Conservation (phyloP, 2,329 filamentous ascomycete species). For the Ophiostoma sp. region DNA sequence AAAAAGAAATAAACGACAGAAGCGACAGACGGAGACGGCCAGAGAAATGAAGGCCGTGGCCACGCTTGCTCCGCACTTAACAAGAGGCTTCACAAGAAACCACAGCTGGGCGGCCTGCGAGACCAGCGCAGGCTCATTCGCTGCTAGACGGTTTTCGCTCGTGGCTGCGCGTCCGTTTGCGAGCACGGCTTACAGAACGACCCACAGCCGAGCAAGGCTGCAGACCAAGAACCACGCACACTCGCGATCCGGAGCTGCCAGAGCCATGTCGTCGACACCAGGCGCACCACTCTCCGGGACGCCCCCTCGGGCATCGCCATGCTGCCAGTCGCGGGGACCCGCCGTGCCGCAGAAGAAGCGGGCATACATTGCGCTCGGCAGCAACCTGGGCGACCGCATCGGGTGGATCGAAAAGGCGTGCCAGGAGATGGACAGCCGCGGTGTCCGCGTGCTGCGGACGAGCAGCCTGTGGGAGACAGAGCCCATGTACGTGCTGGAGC, state of each 20-base stretch:
- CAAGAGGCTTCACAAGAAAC: neutral
- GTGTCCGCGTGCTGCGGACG: slow-evolving; percentile 69
- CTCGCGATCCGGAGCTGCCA: neutral
- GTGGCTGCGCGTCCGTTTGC: neutral
- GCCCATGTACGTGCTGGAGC: slow-evolving; percentile 93
- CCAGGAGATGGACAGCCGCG: slow-evolving; percentile 64
- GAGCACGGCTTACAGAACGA: too few relatives aligned
- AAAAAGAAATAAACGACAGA: neutral
- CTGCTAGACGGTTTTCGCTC: neutral
- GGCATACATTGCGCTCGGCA: slow-evolving; percentile 83
- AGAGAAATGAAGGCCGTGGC: slow-evolving; percentile 7
- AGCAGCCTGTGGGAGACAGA: slow-evolving; percentile 91
- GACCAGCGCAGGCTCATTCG: neutral
- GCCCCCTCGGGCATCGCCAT: slow-evolving; percentile 13
- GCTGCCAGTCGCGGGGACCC: slow-evolving; percentile 20
- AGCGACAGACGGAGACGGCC: neutral
- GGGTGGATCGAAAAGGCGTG: slow-evolving; percentile 81
- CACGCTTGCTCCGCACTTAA: slow-evolving; percentile 12
- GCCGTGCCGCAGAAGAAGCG: slow-evolving; percentile 32
- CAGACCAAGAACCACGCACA: too few relatives aligned
- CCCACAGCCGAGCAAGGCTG: too few relatives aligned
- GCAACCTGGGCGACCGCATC: slow-evolving; percentile 84
- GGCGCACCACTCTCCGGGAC: neutral
- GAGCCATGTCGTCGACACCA: slow-evolving; percentile 17
- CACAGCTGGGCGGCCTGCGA: neutral